Evolutionary conservation across 768 basidiomycete species (phyloP), one percentile per base, ranked within the genome.

Genomic region (Serendipita vermifera): DNA sequence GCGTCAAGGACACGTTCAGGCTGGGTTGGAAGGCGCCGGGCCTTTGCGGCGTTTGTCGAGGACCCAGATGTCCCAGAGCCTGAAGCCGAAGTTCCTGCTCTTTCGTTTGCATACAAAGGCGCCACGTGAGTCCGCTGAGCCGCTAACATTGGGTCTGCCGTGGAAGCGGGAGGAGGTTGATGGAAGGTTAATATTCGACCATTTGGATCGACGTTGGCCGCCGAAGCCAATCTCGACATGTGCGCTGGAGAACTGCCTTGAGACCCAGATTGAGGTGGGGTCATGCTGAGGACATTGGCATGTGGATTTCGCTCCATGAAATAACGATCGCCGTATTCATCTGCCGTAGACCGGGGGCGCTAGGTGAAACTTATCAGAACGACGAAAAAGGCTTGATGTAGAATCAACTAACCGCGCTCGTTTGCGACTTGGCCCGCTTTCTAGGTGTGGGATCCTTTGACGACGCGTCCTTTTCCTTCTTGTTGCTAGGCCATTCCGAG

Each of bases 1-100:
- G 94, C 94, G 62, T 98, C 96, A 7, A 99, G 76, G 5, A 97
- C 91, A n/a, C 91, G 79, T 62, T 94, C 87, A 0, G 94, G 89
- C 22, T 82, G 80, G 0, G 87, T 86, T 0, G 91, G 78, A 55
- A 97, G 88, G 61, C 85, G 83, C 17, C 94, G 77, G 3, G 83
- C 75, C 65, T 87, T 88, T 61, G 79, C 77, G 0, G 81, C 82
- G 0, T 73, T 70, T 1, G 78, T 72, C 1, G 82, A 79, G 3
- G 78, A 82, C 3, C 85, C 84, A 1, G 80, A 74, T 1, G 81
- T 72, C 0, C 80, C 72, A 0, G 81, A 80, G 1, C 82, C 79
- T 2, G 78, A 82, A 3, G 85, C 83, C 1, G 80, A 74, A 1
- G 81, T 72, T 0, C 80, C 72, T 0, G 82, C 80, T 0, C 79